Evolutionary conservation across 352 stramenopile species (phyloP), one percentile per base, ranked within the genome.

Genomic region (Globisporangium viniferum): DNA sequence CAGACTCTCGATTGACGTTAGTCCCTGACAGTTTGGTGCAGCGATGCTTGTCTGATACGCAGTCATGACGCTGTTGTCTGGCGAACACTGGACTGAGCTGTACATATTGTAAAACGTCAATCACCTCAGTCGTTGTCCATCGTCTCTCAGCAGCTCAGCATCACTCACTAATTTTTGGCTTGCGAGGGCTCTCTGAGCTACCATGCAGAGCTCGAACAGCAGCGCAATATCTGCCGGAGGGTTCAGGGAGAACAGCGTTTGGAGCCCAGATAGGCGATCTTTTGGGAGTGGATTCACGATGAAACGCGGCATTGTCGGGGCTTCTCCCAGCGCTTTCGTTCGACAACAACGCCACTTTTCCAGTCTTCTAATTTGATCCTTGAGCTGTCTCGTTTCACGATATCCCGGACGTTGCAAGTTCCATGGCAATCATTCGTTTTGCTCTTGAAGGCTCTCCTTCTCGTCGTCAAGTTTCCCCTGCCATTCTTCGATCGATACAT

Each of bases 211-310:
- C n/a, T 75, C 77, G 1, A 63, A 78, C 18, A 82, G 53, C 36
- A 81, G 62, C 18, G 78, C 70, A 9, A 90, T 48, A 29, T 84
- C 67, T 20, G 61, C 63, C 0, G 82, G 80, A 49, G 81, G 74
- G 2, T 68, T 62, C 10, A 88, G 46, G 58, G 81, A 82, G 57
- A 88, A 88, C 22, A 90, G 68, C 18, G 82, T 61, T 55, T 77
- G 64, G 20, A 81, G 58, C 0, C 71, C 75, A 8, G 80, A 65
- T 0, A 39, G 2, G 20, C 59, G 62, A 24, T 71, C 33, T 15
- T 44, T 62, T n/a, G 80, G 76, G 20, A 90, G 70, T 0, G 76
- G 73, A n/a, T 66, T 76, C 1, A 75, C 70, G 9, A 82, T 44
- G 55, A 73, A 82, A 0, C 49, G 6, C 1, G 78, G 78, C 54